Percentiles rank a stretch among this genome's conserved stretches.
Evolutionary conservation across 2,329 filamentous ascomycete genomes (phyloP).

Genomic region (Berkeleyomyces basicola): DNA sequence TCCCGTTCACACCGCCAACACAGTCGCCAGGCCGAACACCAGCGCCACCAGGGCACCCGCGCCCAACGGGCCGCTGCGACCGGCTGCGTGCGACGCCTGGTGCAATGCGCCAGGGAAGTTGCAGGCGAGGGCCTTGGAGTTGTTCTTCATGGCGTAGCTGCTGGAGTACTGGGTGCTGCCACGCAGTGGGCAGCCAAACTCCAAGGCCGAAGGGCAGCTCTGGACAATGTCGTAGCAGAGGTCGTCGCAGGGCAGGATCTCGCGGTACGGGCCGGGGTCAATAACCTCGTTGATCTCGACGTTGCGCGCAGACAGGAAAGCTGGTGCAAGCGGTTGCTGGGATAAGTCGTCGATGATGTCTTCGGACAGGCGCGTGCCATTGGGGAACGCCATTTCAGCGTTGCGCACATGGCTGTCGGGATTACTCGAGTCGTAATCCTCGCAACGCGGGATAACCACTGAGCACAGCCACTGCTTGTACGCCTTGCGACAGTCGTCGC

Average conservation of each 20-base stretch:
- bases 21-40: neutral
- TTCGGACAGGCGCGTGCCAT: constrained; percentile 40
- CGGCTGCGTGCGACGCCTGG: constrained; percentile 6
- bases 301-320: constrained; percentile 45
- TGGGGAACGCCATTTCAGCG: constrained; percentile 50
- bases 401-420: constrained; percentile 42
- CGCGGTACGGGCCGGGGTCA: constrained; percentile 78
- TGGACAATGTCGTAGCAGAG: constrained; percentile 75
- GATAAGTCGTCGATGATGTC: constrained; percentile 17
- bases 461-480: constrained; percentile 96
- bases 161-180: constrained; percentile 21
- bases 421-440: constrained; percentile 51
- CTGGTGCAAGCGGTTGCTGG: constrained; percentile 19
- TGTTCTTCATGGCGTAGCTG: constrained; percentile 22
- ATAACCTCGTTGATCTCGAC: constrained; percentile 53
- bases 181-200: constrained; percentile 54
- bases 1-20: neutral
- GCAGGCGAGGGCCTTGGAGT: constrained; percentile 20
- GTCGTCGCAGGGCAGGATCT: constrained; percentile 75
- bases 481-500: constrained; percentile 56
- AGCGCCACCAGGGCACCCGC: neutral
- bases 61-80: neutral
- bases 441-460: constrained; percentile 81
- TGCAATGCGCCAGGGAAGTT: constrained; percentile 19
- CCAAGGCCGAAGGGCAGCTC: constrained; percentile 62